A percentile compares a stretch with the other conserved stretches of the same genome.
Conservation (phyloP, 169 alveolate species). For the Cryptosporidium meleagridis region DNA sequence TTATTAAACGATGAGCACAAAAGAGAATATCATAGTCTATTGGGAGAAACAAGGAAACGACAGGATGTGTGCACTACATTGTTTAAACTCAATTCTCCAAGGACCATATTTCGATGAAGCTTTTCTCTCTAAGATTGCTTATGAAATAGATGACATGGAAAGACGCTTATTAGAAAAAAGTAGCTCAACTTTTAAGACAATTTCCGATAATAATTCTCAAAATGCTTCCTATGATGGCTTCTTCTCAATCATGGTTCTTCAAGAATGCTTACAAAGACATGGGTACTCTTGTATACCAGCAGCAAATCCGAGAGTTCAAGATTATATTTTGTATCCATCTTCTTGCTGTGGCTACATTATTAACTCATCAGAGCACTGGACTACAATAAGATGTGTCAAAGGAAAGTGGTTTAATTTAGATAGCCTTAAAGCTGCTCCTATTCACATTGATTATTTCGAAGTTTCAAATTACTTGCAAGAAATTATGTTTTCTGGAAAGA, state of each 20-base stretch:
- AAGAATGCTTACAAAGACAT: slow-evolving; percentile 81
- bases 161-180: slow-evolving; percentile 13
- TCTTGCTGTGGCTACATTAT: slow-evolving; percentile 84
- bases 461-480: slow-evolving; percentile 34
- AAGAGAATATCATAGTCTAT: slow-evolving; percentile 77
- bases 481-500: slow-evolving; percentile 49
- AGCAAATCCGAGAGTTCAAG: slow-evolving; percentile 71
- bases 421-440: slow-evolving; percentile 82
- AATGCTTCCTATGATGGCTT: slow-evolving; percentile 84
- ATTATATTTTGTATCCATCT: slow-evolving; percentile 67
- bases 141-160: slow-evolving; percentile 81
- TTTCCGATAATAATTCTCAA: slow-evolving; percentile 75
- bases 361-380: slow-evolving; percentile 85
- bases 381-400: slow-evolving; percentile 81
- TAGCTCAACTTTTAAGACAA: slow-evolving; percentile 36
- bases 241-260: slow-evolving; percentile 81
- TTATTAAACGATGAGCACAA: neutral
- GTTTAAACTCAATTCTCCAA: slow-evolving; percentile 88
- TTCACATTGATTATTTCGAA: slow-evolving; percentile 73
- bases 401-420: slow-evolving; percentile 85
- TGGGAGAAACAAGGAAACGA: slow-evolving; percentile 92
- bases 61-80: slow-evolving; percentile 90
- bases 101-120: slow-evolving; percentile 84
- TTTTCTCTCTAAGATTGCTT: slow-evolving; percentile 82
- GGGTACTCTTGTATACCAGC: slow-evolving; percentile 82